These are phyloP conservation scores for Aspergillus sp. DNA, from an alignment of 2,329 filamentous ascomycete species.

Conservation along the genomic window DNA sequence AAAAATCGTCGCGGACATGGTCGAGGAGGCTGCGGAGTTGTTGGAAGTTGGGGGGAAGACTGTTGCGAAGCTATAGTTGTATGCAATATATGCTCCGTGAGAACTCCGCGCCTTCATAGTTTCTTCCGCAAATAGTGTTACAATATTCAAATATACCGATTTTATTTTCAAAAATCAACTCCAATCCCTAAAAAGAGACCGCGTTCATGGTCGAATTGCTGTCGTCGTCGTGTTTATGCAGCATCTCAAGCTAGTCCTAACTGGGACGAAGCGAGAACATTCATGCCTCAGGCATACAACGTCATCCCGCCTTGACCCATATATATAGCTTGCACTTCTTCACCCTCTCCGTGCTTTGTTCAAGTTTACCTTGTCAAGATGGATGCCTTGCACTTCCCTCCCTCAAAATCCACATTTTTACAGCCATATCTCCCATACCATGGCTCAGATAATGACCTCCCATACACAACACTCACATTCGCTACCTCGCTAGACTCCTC, in stretches of 20 bases:
- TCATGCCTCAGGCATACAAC: background rate
- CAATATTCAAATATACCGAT: too few relatives aligned
- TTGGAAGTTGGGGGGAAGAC: constrained; percentile 43
- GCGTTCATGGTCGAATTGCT: constrained; percentile 27
- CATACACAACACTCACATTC: constrained; percentile 76
- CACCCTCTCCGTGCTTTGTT: background rate
- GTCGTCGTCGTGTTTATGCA: too few relatives aligned
- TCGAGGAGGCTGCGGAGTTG: constrained; percentile 72
- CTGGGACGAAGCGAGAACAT: background rate
- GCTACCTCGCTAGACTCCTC: constrained; percentile 82
- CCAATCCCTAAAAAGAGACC: background rate
- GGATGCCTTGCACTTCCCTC: constrained; percentile 33
- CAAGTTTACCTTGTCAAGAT: background rate
- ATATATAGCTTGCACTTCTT: background rate
- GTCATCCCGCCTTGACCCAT: background rate
- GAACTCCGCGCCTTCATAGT: too few relatives aligned
- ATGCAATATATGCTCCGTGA: too few relatives aligned
- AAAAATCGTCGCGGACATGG: constrained; percentile 90
- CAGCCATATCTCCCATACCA: constrained; percentile 45
- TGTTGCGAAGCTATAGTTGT: constrained; percentile 1
- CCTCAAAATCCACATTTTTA: constrained; percentile 42
- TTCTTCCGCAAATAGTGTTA: too few relatives aligned
- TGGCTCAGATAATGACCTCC: constrained; percentile 27
- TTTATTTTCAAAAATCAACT: too few relatives aligned
- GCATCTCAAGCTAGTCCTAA: background rate